A percentile compares a stretch with the other conserved stretches of the same genome.
Conservation (phyloP, 441 rosid genomes). For the Jatropha multifida region DNA sequence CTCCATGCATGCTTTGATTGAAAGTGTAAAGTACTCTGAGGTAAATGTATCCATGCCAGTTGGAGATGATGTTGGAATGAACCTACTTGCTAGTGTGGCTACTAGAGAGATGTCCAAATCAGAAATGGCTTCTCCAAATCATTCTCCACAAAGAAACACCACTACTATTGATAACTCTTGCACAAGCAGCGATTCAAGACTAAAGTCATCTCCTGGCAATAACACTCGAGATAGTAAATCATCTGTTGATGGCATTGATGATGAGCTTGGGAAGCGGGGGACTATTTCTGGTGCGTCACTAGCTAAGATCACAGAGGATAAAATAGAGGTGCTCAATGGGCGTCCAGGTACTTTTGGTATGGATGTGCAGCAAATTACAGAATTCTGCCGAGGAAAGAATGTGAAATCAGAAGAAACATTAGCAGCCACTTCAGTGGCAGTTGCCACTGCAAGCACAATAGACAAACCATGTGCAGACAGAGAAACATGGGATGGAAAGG, state of each 20-base stretch:
- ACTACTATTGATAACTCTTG: constrained; percentile 37
- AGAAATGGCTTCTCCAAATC: constrained; percentile 50
- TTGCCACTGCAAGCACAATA: constrained; percentile 18
- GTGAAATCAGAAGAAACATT: constrained; percentile 39
- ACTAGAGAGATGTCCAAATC: constrained; percentile 86
- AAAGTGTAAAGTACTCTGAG: constrained; percentile 76
- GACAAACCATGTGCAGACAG: constrained; percentile 31
- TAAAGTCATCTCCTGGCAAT: constrained; percentile 32
- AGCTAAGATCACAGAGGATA: constrained; percentile 31
- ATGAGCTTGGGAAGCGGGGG: constrained; percentile 37
- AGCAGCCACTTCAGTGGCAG: constrained; percentile 14
- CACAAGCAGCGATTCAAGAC: constrained; percentile 41
- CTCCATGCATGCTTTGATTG: constrained; percentile 87
- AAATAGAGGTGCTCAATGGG: constrained; percentile 31
- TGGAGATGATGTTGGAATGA: constrained; percentile 96
- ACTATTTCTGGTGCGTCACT: constrained; percentile 23
- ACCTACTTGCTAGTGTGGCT: constrained; percentile 95
- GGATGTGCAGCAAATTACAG: constrained; percentile 46
- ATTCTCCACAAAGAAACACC: constrained; percentile 49
- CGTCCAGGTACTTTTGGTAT: constrained; percentile 33
- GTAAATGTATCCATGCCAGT: constrained; percentile 43
- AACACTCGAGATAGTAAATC: not conserved
- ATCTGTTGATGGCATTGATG: constrained; percentile 16
- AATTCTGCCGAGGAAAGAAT: constrained; percentile 37
- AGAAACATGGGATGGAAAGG: constrained; percentile 31